Evolutionary conservation across 1,284 basidiomycete species (phyloP).

Genomic region (Cutaneotrichosporon cutaneum): DNA sequence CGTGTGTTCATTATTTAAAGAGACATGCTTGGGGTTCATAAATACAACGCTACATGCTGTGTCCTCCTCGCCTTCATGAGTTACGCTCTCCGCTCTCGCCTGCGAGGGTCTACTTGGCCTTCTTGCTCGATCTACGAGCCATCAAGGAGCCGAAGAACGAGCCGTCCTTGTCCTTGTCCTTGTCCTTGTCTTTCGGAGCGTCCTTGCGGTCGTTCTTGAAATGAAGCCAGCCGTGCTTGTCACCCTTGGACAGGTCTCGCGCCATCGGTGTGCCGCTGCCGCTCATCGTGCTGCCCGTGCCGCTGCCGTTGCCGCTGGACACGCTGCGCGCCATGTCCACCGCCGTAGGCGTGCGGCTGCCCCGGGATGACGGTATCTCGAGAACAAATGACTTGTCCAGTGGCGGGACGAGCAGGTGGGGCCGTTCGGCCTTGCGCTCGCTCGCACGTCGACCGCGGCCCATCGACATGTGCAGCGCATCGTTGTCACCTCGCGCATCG

Average conservation of each 20-base stretch:
- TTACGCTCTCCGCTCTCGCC: neutral
- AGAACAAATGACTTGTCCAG: neutral
- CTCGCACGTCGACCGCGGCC: neutral
- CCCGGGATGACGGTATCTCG: neutral
- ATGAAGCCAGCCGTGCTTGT: conserved; percentile 15
- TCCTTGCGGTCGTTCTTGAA: conserved; percentile 1
- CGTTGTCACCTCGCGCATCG: neutral
- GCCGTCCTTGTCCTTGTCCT: conserved; percentile 10
- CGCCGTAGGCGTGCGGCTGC: neutral
- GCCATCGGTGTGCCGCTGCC: conserved; percentile 1
- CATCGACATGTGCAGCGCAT: neutral
- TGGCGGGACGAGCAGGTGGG: neutral
- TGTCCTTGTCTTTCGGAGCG: neutral
- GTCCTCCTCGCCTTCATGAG: neutral
- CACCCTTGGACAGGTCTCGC: neutral
- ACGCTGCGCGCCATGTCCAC: neutral
- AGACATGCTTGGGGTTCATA: neutral
- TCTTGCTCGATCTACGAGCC: conserved; percentile 11
- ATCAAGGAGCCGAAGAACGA: conserved; percentile 17
- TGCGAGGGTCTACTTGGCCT: neutral
- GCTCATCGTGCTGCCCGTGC: neutral
- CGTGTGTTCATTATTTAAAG: neutral
- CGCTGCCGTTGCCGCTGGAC: neutral
- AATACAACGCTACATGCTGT: neutral
- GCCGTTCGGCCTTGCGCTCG: neutral